Evolutionary conservation across 2,329 filamentous ascomycete species (phyloP).

Genomic region (Chaetomium olivaceum): DNA sequence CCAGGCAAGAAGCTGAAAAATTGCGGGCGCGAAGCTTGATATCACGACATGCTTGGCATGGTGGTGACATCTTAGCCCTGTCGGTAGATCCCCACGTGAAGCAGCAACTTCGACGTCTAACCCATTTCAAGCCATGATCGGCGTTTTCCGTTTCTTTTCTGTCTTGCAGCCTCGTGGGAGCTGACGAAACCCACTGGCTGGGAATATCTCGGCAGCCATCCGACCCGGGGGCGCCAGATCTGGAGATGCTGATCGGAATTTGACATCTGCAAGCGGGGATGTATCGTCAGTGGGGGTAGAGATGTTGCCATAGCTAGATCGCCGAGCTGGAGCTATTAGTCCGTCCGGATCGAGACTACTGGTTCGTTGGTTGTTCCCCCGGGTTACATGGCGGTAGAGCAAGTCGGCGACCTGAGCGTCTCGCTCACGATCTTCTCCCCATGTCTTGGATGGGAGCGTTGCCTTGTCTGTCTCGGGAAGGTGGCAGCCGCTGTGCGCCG

Average conservation of each 20-base stretch:
- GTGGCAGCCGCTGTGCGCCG: background rate
- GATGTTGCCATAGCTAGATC: slow-evolving; percentile 7
- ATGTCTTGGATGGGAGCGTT: background rate
- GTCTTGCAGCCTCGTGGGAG: background rate
- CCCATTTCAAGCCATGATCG: background rate
- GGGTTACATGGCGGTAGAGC: background rate
- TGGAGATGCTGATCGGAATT: slow-evolving; percentile 12
- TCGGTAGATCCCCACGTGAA: slow-evolving; percentile 2
- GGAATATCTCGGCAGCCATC: slow-evolving; percentile 2
- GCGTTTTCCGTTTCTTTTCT: background rate
- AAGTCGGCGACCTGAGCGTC: background rate
- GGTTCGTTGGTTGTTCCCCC: background rate
- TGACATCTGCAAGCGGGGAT: background rate
- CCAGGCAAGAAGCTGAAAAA: background rate
- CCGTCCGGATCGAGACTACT: background rate
- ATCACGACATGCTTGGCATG: slow-evolving; percentile 20
- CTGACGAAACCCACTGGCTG: background rate
- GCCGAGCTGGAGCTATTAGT: background rate
- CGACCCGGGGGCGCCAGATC: background rate
- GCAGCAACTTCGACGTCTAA: background rate
- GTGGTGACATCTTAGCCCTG: slow-evolving; percentile 15
- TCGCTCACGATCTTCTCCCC: background rate
- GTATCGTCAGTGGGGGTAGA: slow-evolving; percentile 16
- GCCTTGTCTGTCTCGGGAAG: background rate
- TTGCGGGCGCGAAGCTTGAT: background rate